phyloP scores from a whole-genome alignment of 228 moss, liverwort and hornwort genomes.

The Sphagnum magellanicum region DNA sequence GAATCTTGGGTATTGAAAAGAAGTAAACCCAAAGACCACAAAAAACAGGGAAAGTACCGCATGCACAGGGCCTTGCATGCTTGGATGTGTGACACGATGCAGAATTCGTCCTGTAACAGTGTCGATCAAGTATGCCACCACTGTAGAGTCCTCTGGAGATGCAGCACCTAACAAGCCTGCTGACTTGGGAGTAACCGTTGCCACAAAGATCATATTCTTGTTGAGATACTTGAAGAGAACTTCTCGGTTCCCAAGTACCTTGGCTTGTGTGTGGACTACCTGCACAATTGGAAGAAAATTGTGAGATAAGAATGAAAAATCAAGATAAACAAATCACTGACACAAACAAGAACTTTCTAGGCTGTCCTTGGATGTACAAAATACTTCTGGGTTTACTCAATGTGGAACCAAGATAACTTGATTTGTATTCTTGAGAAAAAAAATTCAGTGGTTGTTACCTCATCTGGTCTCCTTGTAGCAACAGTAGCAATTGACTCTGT shows the following conservation, averaged over 20 bases:
- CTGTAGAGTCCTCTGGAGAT: conserved; percentile 68
- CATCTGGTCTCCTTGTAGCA: conserved; percentile 67
- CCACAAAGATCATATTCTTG: conserved; percentile 87
- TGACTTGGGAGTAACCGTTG: conserved; percentile 67
- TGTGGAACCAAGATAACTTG: background rate
- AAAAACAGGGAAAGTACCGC: conserved; percentile 38
- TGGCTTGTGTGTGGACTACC: conserved; percentile 89
- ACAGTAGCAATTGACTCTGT: conserved; percentile 80
- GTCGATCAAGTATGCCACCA: conserved; percentile 88
- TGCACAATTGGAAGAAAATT: conserved; percentile 12
- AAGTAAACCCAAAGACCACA: no score
- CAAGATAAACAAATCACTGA: background rate
- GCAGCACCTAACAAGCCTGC: conserved; percentile 59
- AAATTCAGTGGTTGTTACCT: conserved; percentile 36
- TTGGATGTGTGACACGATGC: conserved; percentile 79
- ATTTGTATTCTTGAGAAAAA: background rate
- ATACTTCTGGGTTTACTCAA: background rate
- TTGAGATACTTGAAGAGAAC: conserved; percentile 83
- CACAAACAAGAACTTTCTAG: background rate
- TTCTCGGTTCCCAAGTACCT: conserved; percentile 78
- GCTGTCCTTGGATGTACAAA: no score
- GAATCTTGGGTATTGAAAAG: background rate
- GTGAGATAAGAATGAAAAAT: background rate
- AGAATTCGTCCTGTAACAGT: conserved; percentile 81
- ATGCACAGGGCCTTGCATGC: conserved; percentile 86